Conservation (phyloP, 2,329 filamentous ascomycete species). For the Ophiosphaerella herpotricha region DNA sequence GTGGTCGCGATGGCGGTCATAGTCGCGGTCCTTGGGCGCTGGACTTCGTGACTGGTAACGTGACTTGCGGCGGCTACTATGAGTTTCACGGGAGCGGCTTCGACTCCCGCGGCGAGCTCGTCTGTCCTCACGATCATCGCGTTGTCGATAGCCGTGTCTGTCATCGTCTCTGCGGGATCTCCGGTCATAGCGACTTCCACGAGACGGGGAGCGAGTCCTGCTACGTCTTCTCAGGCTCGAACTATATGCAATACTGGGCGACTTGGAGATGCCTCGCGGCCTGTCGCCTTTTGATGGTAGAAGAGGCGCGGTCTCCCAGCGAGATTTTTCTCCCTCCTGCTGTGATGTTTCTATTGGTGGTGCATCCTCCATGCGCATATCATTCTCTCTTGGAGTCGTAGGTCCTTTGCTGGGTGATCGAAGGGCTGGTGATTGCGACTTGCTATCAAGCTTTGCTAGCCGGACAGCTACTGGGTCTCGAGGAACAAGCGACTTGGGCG, state of each 20-base stretch:
- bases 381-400: constrained; percentile 27
- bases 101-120: constrained; percentile 35
- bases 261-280: constrained; percentile 34
- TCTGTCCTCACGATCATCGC: constrained; percentile 33
- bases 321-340: constrained; percentile 18
- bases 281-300: constrained; percentile 26
- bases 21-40: constrained; percentile 23
- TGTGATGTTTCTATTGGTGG: constrained; percentile 19
- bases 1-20: constrained; percentile 29
- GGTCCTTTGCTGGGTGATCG: constrained; percentile 33
- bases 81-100: constrained; percentile 38
- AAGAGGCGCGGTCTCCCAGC: constrained; percentile 34
- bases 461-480: constrained; percentile 38
- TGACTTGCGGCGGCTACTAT: constrained; percentile 33
- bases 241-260: constrained; percentile 34
- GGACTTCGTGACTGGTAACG: constrained; percentile 35
- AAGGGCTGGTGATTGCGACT: constrained; percentile 27
- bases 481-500: constrained; percentile 42
- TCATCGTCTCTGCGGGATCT: constrained; percentile 32
- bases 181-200: constrained; percentile 36
- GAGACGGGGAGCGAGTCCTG: constrained; percentile 36
- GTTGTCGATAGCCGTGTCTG: constrained; percentile 30
- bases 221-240: constrained; percentile 32
- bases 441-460: constrained; percentile 37
- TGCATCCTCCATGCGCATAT: constrained; percentile 34